Evolutionary conservation across 495 filamentous ascomycete genomes (phyloP).

Genomic region (Penicilliopsis zonata): DNA sequence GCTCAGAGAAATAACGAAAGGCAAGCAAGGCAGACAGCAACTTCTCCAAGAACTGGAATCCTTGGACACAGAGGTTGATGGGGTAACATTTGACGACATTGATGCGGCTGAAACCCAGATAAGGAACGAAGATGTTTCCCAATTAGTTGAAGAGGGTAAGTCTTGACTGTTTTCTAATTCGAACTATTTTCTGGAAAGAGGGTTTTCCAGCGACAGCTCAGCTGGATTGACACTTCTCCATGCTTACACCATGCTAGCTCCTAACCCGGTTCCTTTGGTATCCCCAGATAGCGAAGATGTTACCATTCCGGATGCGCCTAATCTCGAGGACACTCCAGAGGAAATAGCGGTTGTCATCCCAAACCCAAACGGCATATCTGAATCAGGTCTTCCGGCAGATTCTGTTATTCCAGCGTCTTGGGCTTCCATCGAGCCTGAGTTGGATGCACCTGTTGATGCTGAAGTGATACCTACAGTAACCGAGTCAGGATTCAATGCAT

Average conservation of each 20-base stretch:
- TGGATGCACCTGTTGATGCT: not conserved
- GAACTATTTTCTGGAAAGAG: too few relatives aligned
- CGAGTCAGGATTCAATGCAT: slow-evolving; percentile 5
- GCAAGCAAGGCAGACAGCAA: slow-evolving; percentile 20
- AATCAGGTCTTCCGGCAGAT: not conserved
- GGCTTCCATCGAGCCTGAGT: not conserved
- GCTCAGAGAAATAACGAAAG: slow-evolving; percentile 43
- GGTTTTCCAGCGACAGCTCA: too few relatives aligned
- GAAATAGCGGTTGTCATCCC: not conserved
- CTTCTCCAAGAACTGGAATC: slow-evolving; percentile 44
- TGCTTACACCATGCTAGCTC: too few relatives aligned
- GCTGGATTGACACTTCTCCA: too few relatives aligned
- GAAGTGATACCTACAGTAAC: not conserved
- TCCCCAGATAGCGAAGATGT: too few relatives aligned
- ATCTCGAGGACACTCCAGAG: not conserved
- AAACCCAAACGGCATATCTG: not conserved
- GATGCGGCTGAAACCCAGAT: slow-evolving; percentile 23
- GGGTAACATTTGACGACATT: slow-evolving; percentile 25
- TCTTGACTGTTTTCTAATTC: too few relatives aligned
- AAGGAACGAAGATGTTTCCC: slow-evolving; percentile 11
- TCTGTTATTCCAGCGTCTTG: not conserved
- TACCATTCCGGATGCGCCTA: too few relatives aligned
- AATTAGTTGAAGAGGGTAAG: slow-evolving; percentile 18
- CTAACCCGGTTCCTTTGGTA: too few relatives aligned
- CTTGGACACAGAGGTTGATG: slow-evolving; percentile 35